phyloP scores from a whole-genome alignment of 106 monocot genomes.

The Dioscorea alata region DNA sequence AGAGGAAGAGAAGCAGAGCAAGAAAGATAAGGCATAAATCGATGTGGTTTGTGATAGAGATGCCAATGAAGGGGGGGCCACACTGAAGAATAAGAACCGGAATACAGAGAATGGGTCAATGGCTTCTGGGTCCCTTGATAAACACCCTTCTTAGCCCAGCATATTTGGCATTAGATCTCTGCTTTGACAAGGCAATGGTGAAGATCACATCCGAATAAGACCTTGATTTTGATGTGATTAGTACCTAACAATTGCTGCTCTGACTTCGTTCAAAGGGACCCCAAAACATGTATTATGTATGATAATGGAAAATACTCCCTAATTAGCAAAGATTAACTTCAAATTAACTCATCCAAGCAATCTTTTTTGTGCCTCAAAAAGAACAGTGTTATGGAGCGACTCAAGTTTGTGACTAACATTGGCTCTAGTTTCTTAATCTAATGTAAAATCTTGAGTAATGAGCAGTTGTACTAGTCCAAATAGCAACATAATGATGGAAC shows the following conservation, averaged over 20 bases:
- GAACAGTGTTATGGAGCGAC: background rate
- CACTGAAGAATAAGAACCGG: background rate
- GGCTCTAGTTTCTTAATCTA: background rate
- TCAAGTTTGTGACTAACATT: background rate
- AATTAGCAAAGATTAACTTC: background rate
- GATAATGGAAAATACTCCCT: background rate
- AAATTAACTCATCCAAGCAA: background rate
- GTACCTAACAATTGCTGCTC: background rate
- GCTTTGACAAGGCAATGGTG: constrained; percentile 1
- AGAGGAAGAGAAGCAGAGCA: background rate
- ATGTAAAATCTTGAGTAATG: background rate
- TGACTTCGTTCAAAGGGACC: background rate
- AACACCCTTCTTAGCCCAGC: background rate
- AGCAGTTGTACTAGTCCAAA: background rate
- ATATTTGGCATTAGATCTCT: constrained; percentile 1
- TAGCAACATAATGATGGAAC: background rate
- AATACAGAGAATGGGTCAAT: background rate
- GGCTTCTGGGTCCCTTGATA: constrained; percentile 9
- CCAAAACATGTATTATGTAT: background rate
- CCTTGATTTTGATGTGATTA: constrained; percentile 1
- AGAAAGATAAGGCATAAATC: constrained; percentile 12
- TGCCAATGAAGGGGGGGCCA: constrained; percentile 7
- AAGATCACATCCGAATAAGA: background rate
- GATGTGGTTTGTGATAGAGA: constrained; percentile 22
- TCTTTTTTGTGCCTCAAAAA: background rate